Evolutionary conservation across 169 alveolate genomes (phyloP).

Genomic region (Plasmodium gallinaceum): DNA sequence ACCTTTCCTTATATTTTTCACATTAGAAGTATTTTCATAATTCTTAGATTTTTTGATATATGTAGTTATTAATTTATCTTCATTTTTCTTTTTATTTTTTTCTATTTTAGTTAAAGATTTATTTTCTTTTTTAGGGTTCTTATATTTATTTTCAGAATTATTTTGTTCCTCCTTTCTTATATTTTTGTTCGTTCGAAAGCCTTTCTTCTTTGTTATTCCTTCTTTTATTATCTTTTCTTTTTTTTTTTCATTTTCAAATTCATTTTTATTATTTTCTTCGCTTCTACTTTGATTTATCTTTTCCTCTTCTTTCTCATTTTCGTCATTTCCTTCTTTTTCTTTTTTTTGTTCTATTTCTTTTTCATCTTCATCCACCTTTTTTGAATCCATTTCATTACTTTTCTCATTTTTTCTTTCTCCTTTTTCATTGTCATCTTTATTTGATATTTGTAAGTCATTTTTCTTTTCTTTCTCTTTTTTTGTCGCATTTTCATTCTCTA

Average conservation of each 20-base stretch:
- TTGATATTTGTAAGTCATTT: not conserved
- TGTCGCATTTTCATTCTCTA: not conserved
- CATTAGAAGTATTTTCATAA: not conserved
- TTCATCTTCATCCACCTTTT: not conserved
- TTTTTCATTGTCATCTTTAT: slow-evolving; percentile 1
- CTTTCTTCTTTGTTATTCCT: slow-evolving; percentile 1
- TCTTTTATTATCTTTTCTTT: slow-evolving; percentile 9
- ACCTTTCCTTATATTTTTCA: not conserved
- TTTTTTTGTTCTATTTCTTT: not conserved
- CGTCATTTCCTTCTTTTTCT: slow-evolving; percentile 1
- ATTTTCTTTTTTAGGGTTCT: not conserved
- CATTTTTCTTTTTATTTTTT: not conserved
- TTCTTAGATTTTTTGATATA: no score
- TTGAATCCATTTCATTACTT: not conserved
- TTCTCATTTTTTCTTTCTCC: not conserved
- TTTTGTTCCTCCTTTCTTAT: not conserved
- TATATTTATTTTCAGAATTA: no score
- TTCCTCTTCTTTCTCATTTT: not conserved
- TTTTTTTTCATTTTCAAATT: not conserved
- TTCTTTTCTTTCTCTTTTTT: not conserved
- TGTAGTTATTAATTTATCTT: no score
- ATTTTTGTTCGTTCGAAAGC: not conserved
- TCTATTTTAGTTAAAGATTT: not conserved
- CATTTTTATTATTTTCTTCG: not conserved
- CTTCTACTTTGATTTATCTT: not conserved